These are phyloP conservation scores for Flaveria trinervia DNA, from an alignment of 129 eudicot species.

Conservation along the genomic window DNA sequence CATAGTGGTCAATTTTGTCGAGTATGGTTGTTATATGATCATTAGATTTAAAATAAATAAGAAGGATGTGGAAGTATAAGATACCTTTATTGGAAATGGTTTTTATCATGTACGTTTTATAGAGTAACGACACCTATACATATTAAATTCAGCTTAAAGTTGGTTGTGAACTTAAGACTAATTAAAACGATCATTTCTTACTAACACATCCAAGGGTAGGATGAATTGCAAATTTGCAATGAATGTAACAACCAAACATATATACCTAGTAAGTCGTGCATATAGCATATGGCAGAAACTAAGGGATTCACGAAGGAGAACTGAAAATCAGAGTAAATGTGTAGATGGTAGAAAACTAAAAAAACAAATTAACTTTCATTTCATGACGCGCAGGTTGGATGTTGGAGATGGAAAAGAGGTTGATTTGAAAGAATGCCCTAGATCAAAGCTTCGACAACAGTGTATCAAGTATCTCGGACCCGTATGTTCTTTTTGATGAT, in stretches of 20 bases:
- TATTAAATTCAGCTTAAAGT: background rate
- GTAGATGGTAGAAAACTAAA: background rate
- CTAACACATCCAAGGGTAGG: background rate
- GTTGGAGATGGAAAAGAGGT: constrained; percentile 93
- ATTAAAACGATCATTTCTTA: background rate
- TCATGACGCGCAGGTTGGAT: constrained; percentile 66
- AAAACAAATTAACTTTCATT: background rate
- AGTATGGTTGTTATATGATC: constrained; percentile 10
- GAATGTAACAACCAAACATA: too few relatives aligned
- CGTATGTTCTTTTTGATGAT: constrained; percentile 46
- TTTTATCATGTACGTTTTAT: background rate
- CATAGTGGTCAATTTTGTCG: constrained; percentile 26
- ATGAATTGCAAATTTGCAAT: too few relatives aligned
- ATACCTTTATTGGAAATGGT: constrained; percentile 3
- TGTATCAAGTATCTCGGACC: constrained; percentile 97
- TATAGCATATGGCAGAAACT: background rate
- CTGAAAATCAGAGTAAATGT: background rate
- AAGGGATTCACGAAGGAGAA: background rate
- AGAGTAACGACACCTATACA: background rate
- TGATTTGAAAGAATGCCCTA: constrained; percentile 76
- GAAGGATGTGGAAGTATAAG: background rate
- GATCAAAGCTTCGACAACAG: constrained; percentile 83
- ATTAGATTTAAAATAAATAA: constrained; percentile 2
- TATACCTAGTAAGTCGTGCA: too few relatives aligned
- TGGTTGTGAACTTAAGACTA: background rate